Base-by-base conservation (phyloP, 495 filamentous ascomycete species). In the Penicillium daleae region DNA sequence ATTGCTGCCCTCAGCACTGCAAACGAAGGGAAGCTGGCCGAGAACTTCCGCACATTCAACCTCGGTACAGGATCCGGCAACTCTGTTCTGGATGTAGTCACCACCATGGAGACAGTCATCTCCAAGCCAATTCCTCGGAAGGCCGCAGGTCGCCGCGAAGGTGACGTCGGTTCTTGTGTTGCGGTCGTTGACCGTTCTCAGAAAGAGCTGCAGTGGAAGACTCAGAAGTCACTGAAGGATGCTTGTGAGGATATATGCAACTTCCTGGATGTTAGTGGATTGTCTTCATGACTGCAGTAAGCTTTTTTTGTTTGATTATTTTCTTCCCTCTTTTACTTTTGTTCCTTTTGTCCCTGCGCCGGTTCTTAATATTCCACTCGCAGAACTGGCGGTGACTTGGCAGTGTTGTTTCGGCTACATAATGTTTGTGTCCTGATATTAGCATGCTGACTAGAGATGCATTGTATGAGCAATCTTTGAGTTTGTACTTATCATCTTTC, bases 161-260 rank as follows among this genome's bases (percentile, higher is more conserved):
- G 90, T 15, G 95, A 96, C 72, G 84, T 96, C 79, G 68, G 93
- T 85, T 59, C 91, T 88, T 80, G 93, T 89, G 65, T 80, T 89
- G 71, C 93, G 42, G 90, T 94, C 71, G 91, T 91, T 31, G 85
- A 85, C n/a, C 84, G 89, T 40, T 92, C 93, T 12, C 92, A 92
- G 65, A 72, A 87, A 67, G 93, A 97, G 82, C 85, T 97, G n/a
- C 78, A 86, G 19, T 97, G 93, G 93, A 92, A 92, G 80, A 93
- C 93, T 9, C 82, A 93, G 73, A 84, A 89, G 58, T 89, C 89
- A 3, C 79, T 97, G 66, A 90, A 92, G 73, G 85, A 94, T 72
- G 91, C 91, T 3, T 97, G 93, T 73, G 81, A 83, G 61, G 91
- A 93, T 74, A 82, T 97, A 59, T 96, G 92, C 88, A 89, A 87